Evolutionary conservation across 2,329 filamentous ascomycete species (phyloP).

Genomic region (Fusarium stilboides): DNA sequence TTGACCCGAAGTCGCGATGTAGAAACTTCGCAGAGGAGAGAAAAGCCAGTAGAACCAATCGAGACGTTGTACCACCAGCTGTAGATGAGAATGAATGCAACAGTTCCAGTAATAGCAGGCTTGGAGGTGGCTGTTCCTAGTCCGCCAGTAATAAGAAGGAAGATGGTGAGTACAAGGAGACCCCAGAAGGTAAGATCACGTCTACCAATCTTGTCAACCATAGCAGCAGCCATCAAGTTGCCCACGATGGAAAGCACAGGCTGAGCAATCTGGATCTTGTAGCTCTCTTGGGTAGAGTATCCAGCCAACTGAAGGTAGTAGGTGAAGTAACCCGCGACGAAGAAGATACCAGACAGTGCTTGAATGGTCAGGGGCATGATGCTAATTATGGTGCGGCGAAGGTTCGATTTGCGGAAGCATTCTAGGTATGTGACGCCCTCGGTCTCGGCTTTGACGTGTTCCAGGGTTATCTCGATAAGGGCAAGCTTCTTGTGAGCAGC

Average conservation of each 20-base stretch:
- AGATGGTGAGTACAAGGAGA: constrained; percentile 19
- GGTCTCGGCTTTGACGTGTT: no score
- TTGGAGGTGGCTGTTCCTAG: constrained; percentile 9
- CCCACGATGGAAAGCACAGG: constrained; percentile 21
- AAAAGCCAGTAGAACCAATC: constrained; percentile 27
- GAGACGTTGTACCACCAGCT: constrained; percentile 35
- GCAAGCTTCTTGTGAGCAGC: no score
- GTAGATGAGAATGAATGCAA: constrained; percentile 29
- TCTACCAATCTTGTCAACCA: constrained; percentile 28
- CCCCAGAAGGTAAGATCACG: constrained; percentile 31
- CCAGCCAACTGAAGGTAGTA: constrained; percentile 32
- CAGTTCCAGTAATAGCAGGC: constrained; percentile 14
- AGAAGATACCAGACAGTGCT: neutral
- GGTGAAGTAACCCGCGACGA: constrained; percentile 31
- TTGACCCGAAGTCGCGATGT: constrained; percentile 35
- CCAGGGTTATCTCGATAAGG: no score
- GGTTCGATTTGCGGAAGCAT: no score
- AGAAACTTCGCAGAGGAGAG: constrained; percentile 29
- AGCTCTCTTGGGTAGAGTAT: constrained; percentile 11
- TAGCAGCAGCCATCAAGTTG: constrained; percentile 24
- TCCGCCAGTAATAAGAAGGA: constrained; percentile 26
- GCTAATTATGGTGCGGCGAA: no score
- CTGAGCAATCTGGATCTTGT: constrained; percentile 16
- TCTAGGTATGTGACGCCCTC: no score
- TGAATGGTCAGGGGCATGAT: no score